These are phyloP conservation scores for Aureobasidium vineae DNA, from an alignment of 2,329 filamentous ascomycete species.

Conservation along the genomic window DNA sequence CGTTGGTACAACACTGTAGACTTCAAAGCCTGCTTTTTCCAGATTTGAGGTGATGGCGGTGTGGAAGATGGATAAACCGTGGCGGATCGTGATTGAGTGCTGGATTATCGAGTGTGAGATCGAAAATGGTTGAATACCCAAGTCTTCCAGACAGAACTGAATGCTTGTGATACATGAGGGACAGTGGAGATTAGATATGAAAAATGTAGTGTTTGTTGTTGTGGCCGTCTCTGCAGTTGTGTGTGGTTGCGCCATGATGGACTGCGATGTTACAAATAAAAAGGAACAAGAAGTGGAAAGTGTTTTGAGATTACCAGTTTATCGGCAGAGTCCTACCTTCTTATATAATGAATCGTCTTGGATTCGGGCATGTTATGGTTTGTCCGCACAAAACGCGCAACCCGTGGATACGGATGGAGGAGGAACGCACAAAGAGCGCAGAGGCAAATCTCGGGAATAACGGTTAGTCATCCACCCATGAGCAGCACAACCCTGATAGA, in stretches of 20 bases:
- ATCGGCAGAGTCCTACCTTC: neutral
- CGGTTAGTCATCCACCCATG: neutral
- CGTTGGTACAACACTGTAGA: slow-evolving; percentile 49
- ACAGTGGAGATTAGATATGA: slow-evolving; percentile 75
- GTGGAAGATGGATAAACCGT: slow-evolving; percentile 46
- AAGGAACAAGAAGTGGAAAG: neutral
- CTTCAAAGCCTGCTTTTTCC: slow-evolving; percentile 59
- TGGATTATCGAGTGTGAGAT: slow-evolving; percentile 70
- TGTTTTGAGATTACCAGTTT: neutral
- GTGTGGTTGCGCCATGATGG: neutral
- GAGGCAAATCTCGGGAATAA: slow-evolving; percentile 8
- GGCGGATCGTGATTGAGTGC: slow-evolving; percentile 64
- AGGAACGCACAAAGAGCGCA: slow-evolving; percentile 9
- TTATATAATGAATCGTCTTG: neutral
- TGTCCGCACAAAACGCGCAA: slow-evolving; percentile 15
- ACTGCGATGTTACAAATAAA: neutral
- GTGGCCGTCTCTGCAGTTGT: neutral
- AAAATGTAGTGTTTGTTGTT: slow-evolving; percentile 53
- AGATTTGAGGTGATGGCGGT: slow-evolving; percentile 48
- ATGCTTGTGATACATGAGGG: slow-evolving; percentile 70
- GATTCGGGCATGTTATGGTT: neutral
- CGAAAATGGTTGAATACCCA: slow-evolving; percentile 53
- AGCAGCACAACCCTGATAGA: neutral
- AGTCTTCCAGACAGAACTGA: slow-evolving; percentile 53
- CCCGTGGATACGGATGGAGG: neutral